Base-by-base conservation (phyloP, 768 basidiomycete genomes). In the Russula earlei region DNA sequence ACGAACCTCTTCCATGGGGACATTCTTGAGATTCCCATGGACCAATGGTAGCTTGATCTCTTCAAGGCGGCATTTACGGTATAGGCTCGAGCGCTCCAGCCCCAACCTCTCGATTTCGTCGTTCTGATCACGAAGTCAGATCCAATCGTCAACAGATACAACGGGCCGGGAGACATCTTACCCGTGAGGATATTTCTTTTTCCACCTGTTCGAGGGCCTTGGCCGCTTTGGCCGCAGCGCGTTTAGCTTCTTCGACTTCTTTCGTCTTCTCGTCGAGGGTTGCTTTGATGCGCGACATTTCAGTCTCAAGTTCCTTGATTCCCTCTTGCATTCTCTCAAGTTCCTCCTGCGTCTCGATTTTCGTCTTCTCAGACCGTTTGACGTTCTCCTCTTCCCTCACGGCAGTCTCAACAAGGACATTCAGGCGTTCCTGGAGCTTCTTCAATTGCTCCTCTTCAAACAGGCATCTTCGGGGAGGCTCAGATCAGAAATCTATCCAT, bases 1-100 rank as follows among this genome's bases (percentile, higher is more conserved):
- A 49, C 74, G 38, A 46, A 91, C 92, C 82, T 97, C 96, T 66
- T 97, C 93, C 82, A 98, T 88, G 0, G 95, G 89, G 2, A 98
- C 90, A 62, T 88, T 81, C 68, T 82, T 85, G 52, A 98, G 72
- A 64, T 82, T 79, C 6, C 95, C 96, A 52, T 77, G 68, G 14
- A 76, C 62, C 12, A 98, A 72, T 0, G 95, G 93, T 17, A 99
- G 68, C 56, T 79, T 79, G 62, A 97, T 86, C 64, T 96, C 93
- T 60, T 99, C 96, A 42, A 99, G 75, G 60, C 92, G 81, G 70
- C 95, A 97, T 65, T 89, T 90, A 15, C 94, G 81, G 67, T 97
- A 98, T 44, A 89, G 78, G 0, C 84, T 75, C 22, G 91, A 89
- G 22, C 95, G 77, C 65, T 97, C 94, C 44, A 91, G 75, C 0